These are phyloP conservation scores for Paecilomyces fulvus DNA, from an alignment of 2,329 filamentous ascomycete genomes.

Conservation along the genomic window DNA sequence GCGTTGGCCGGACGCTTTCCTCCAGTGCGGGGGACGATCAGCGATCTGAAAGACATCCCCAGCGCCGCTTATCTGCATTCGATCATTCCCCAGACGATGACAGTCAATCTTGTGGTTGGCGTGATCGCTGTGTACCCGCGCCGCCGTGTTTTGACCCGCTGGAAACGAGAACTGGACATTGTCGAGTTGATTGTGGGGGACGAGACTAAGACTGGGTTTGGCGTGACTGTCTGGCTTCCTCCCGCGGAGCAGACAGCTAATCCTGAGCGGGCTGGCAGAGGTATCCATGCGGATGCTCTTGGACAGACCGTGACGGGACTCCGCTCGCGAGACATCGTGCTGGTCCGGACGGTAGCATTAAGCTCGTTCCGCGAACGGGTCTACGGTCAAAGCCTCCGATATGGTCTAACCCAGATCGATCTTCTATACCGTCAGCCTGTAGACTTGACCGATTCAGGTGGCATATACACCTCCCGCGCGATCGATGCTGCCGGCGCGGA, in stretches of 20 bases:
- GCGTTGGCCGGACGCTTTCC: conserved; percentile 7
- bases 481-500: conserved; percentile 29
- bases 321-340: conserved; percentile 64
- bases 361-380: conserved; percentile 67
- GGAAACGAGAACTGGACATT: conserved; percentile 50
- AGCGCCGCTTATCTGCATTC: conserved; percentile 54
- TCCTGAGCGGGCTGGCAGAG: conserved; percentile 5
- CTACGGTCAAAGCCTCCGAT: conserved; percentile 73
- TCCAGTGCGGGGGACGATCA: conserved; percentile 42
- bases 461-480: conserved; percentile 49
- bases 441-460: conserved; percentile 45
- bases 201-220: conserved; percentile 72
- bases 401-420: conserved; percentile 59
- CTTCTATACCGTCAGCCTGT: conserved; percentile 53
- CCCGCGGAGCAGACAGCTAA: conserved; percentile 16
- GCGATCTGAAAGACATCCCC: conserved; percentile 62
- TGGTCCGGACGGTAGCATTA: conserved; percentile 72
- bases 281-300: conserved; percentile 22
- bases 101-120: conserved; percentile 71
- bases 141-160: conserved; percentile 56
- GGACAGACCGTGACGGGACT: conserved; percentile 40
- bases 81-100: conserved; percentile 71
- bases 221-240: conserved; percentile 73
- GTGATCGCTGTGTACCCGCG: conserved; percentile 64
- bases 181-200: conserved; percentile 77